Percentiles rank a stretch among this genome's conserved stretches.
These are phyloP conservation scores for Rhizopogon rudus DNA, from an alignment of 768 basidiomycete genomes.

Conservation along the genomic window DNA sequence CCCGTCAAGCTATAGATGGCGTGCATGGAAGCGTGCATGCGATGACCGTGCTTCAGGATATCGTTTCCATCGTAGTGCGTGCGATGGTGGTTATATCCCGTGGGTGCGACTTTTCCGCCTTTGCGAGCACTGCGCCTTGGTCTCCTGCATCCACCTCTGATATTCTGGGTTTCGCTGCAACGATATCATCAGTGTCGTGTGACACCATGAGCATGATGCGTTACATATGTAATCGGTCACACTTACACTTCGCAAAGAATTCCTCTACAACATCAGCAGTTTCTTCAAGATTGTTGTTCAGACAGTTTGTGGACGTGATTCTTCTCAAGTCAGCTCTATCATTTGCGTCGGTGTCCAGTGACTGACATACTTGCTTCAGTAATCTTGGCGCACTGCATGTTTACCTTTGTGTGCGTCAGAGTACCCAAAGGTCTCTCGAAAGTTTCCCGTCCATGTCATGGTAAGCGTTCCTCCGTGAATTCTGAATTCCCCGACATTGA, in stretches of 20 bases:
- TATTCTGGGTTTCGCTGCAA: conserved; percentile 77
- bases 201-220: too few relatives aligned
- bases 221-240: background rate
- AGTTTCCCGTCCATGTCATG: conserved; percentile 61
- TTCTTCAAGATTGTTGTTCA: conserved; percentile 80
- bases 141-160: conserved; percentile 88
- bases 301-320: conserved; percentile 94
- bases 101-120: conserved; percentile 50
- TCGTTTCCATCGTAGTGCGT: conserved; percentile 48
- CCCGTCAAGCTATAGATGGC: conserved; percentile 48
- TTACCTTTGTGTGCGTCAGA: conserved; percentile 89
- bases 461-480: conserved; percentile 29
- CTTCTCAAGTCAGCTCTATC: conserved; percentile 74
- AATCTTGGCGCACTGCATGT: conserved; percentile 95
- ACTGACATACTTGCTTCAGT: conserved; percentile 34
- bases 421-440: conserved; percentile 72
- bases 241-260: conserved; percentile 84
- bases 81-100: conserved; percentile 50
- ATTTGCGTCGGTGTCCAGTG: background rate
- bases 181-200: conserved; percentile 3
- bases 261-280: conserved; percentile 92
- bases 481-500: conserved; percentile 32
- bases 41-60: conserved; percentile 30
- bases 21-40: conserved; percentile 35
- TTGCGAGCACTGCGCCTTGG: conserved; percentile 58